These are phyloP conservation scores for Leccinum insolens DNA, from an alignment of 1,284 basidiomycete species.

Conservation along the genomic window DNA sequence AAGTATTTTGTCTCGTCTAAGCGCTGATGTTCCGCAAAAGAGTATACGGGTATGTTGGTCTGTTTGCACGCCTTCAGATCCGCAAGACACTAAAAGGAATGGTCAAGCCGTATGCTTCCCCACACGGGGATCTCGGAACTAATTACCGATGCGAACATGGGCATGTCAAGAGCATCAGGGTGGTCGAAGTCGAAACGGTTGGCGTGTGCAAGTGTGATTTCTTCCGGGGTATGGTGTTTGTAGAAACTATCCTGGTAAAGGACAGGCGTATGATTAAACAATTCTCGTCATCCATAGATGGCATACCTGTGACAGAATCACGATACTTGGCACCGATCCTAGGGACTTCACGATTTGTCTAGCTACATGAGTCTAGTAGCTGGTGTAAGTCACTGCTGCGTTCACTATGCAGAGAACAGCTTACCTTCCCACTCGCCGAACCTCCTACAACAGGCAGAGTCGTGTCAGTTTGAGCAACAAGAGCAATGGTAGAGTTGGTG, in stretches of 20 bases:
- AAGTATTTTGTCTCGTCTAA: slow-evolving; percentile 87
- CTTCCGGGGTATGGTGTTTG: slow-evolving; percentile 76
- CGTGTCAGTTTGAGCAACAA: slow-evolving; percentile 13
- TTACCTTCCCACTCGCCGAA: slow-evolving; percentile 91
- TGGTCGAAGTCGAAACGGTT: slow-evolving; percentile 93
- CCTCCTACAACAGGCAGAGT: slow-evolving; percentile 59
- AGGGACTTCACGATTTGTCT: slow-evolving; percentile 81
- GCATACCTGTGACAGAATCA: slow-evolving; percentile 83
- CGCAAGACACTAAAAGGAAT: slow-evolving; percentile 64
- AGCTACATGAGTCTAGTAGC: slow-evolving; percentile 84
- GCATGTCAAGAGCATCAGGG: slow-evolving; percentile 92
- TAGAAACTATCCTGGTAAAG: slow-evolving; percentile 88
- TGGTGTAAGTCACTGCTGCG: slow-evolving; percentile 17
- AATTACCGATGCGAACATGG: slow-evolving; percentile 78
- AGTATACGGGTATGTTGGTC: slow-evolving; percentile 91
- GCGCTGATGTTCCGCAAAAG: slow-evolving; percentile 90
- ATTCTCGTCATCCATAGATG: neutral
- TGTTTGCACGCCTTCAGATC: slow-evolving; percentile 85
- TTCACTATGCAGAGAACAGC: slow-evolving; percentile 14
- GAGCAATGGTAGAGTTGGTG: slow-evolving; percentile 43
- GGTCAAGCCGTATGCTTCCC: slow-evolving; percentile 1
- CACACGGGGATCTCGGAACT: neutral
- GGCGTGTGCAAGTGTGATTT: slow-evolving; percentile 81
- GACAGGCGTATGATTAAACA: neutral
- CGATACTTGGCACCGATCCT: slow-evolving; percentile 84